Evolutionary conservation across 805 yeast species (phyloP).

Genomic region (Monosporozyma servazzii): DNA sequence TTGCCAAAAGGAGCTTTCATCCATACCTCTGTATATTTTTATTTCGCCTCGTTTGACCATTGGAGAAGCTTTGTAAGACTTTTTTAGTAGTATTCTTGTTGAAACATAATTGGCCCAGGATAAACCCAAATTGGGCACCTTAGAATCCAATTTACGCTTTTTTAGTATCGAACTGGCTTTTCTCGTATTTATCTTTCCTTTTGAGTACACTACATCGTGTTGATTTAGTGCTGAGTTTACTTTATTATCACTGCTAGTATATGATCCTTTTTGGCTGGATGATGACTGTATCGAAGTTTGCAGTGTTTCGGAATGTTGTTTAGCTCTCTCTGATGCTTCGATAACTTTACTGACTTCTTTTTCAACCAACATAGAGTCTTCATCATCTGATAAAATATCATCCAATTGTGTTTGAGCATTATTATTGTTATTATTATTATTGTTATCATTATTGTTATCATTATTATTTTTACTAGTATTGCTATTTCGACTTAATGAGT

Average conservation of each 20-base stretch:
- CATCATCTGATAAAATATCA: slow-evolving; percentile 24
- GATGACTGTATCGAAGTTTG: neutral
- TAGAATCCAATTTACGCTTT: slow-evolving; percentile 28
- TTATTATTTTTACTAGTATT: neutral
- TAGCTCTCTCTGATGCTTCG: neutral
- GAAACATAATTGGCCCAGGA: slow-evolving; percentile 46
- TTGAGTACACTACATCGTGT: neutral
- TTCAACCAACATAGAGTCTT: slow-evolving; percentile 20
- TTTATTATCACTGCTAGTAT: neutral
- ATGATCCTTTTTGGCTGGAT: neutral
- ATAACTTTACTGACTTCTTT: slow-evolving; percentile 12
- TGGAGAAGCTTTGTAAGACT: slow-evolving; percentile 35
- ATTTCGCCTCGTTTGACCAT: slow-evolving; percentile 23
- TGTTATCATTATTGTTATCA: neutral
- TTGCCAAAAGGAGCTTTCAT: slow-evolving; percentile 28
- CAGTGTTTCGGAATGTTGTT: neutral
- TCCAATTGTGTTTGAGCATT: slow-evolving; percentile 1
- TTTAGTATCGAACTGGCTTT: slow-evolving; percentile 7
- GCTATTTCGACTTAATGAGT: neutral
- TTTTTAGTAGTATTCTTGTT: slow-evolving; percentile 39
- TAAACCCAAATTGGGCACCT: slow-evolving; percentile 47
- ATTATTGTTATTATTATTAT: neutral
- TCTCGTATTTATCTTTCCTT: neutral
- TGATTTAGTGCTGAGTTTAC: neutral
- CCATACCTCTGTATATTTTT: slow-evolving; percentile 26